phyloP scores from a whole-genome alignment of 768 basidiomycete genomes.

The Kwoniella dendrophila region DNA sequence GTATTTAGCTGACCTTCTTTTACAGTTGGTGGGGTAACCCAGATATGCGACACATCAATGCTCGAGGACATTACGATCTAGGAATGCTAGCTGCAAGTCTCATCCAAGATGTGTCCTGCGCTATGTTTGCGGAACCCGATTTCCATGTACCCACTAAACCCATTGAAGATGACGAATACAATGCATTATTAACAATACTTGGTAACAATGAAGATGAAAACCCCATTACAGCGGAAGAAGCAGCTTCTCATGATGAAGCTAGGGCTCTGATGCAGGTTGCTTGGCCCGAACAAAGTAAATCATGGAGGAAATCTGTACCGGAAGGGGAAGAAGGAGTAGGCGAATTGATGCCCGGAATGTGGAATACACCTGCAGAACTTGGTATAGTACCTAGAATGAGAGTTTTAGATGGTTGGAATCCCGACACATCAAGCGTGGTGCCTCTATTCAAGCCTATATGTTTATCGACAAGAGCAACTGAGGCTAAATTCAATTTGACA shows the following conservation, averaged over 20 bases:
- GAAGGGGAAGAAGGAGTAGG: conserved; percentile 25
- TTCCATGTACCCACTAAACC: conserved; percentile 24
- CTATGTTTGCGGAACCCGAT: conserved; percentile 34
- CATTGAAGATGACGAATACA: not conserved
- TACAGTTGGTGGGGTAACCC: conserved; percentile 52
- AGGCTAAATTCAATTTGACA: conserved; percentile 46
- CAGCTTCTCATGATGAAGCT: not conserved
- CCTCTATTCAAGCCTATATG: conserved; percentile 44
- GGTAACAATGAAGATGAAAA: not conserved
- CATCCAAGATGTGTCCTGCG: conserved; percentile 46
- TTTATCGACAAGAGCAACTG: conserved; percentile 32
- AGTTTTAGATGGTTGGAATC: conserved; percentile 44
- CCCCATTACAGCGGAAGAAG: conserved; percentile 6
- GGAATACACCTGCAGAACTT: conserved; percentile 32
- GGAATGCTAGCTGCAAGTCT: conserved; percentile 47
- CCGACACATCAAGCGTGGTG: conserved; percentile 28
- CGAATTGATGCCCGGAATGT: conserved; percentile 43
- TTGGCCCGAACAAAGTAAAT: conserved; percentile 34
- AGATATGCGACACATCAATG: conserved; percentile 53
- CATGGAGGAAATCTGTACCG: conserved; percentile 33
- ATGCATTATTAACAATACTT: not conserved
- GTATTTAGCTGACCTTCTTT: too few species aligned
- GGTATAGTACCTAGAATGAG: conserved; percentile 42
- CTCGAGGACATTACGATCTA: conserved; percentile 50
- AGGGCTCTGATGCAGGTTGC: conserved; percentile 4